These are phyloP conservation scores for Tetradesmus lagerheimii DNA, from an alignment of 139 green algal species.

Conservation along the genomic window DNA sequence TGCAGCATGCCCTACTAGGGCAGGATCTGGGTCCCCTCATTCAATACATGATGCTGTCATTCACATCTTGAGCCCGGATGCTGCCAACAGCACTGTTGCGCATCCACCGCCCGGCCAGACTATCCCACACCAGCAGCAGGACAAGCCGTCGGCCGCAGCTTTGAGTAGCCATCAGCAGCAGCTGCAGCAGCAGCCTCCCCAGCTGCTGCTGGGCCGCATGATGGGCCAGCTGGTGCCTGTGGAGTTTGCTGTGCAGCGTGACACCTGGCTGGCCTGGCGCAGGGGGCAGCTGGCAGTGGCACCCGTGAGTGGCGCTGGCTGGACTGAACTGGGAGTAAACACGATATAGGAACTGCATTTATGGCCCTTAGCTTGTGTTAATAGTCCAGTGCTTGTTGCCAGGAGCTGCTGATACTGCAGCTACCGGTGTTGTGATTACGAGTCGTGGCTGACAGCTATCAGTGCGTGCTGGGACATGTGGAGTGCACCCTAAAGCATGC, in stretches of 20 bases:
- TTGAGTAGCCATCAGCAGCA: background rate
- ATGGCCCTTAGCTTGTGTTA: too few relatives aligned
- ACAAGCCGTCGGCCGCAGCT: background rate
- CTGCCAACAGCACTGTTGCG: background rate
- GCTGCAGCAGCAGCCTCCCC: background rate
- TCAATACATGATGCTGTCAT: background rate
- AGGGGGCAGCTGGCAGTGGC: constrained; percentile 16
- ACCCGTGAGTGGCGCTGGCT: constrained; percentile 17
- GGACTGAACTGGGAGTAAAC: too few relatives aligned
- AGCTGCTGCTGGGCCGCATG: background rate
- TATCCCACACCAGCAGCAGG: constrained; percentile 30
- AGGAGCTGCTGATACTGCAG: too few relatives aligned
- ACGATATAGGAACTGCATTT: too few relatives aligned
- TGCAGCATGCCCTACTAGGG: background rate
- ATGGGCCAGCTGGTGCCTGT: constrained; percentile 21
- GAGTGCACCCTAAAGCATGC: too few relatives aligned
- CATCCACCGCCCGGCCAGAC: constrained; percentile 12
- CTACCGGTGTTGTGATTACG: too few relatives aligned
- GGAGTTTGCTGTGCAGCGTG: constrained; percentile 23
- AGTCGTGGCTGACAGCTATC: too few relatives aligned
- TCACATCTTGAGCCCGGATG: background rate
- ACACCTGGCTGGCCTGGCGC: constrained; percentile 38
- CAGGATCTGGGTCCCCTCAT: background rate
- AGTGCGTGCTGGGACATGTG: too few relatives aligned
- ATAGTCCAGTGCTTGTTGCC: too few relatives aligned